Evolutionary conservation across 345 rosid species (phyloP), one percentile per base, ranked within the genome.

Genomic region (Gossypium thurberi): DNA sequence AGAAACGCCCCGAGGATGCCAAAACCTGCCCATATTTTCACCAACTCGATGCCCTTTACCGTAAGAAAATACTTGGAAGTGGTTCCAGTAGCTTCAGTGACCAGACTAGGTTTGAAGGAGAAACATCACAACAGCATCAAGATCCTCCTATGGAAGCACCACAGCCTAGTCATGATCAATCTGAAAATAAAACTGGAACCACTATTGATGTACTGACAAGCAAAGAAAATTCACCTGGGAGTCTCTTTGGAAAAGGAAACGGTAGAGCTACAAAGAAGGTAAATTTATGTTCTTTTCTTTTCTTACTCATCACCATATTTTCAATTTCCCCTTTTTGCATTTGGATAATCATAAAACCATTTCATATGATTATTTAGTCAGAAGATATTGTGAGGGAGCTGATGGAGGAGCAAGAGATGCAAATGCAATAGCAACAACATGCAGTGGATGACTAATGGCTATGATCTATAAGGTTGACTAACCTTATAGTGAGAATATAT

Each of bases 21-120:
- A 92, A 92, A 72, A 92, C 97, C 4, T 92, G 97, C 76, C 97
- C 97, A 46, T 92, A 92, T 72, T 92, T 90, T 80, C 88, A 92
- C 51, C 87, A 88, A 8, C 97, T 92, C 5, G 96, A 92, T 72
- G 89, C 85, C 59, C 87, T 92, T 10, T 85, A 92, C 78, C 84
- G 79, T 72, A 83, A 81, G 80, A 92, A 83, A 83, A 79, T 75
- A 64, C 69, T 87, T 17, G 86, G 83, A 40, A 85, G 74, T 52
- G 70, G 65, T 55, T 71, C 72, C 37, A 57, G 75, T 73, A 65
- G 76, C 76, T 70, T 60, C 64, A 68, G 65, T 61, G 61, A 52
- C 75, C 84, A 71, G 33, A 60, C 43, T 25, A 69, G 65, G 67
- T 62, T 71, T 18, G 74, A 73, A 74, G 77, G 69, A 8, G 76